A percentile compares a stretch with the other conserved stretches of the same genome.
Evolutionary conservation across 1,139 yeast genomes (phyloP).

Genomic region (Suhomyces panamericanus): DNA sequence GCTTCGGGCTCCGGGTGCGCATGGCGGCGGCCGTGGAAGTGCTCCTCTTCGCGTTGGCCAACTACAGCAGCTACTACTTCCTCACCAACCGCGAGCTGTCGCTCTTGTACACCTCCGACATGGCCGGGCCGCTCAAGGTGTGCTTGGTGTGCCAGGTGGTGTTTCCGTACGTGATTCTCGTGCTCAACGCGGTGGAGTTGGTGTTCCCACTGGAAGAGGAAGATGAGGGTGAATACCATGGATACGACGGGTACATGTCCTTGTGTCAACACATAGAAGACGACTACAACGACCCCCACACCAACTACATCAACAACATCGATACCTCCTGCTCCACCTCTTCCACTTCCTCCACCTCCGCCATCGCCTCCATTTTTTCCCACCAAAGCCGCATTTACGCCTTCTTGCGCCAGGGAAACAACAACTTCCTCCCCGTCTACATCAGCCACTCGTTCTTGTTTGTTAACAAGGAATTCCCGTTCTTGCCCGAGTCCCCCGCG

Average conservation of each 20-base stretch:
- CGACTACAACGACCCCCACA: too few relatives aligned
- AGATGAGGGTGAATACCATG: too few relatives aligned
- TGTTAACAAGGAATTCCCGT: slow-evolving; percentile 21
- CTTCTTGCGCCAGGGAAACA: slow-evolving; percentile 25
- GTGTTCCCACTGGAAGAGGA: not conserved
- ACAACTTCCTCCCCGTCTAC: slow-evolving; percentile 30
- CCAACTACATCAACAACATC: too few relatives aligned
- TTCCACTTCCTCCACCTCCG: too few relatives aligned
- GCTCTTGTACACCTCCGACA: slow-evolving; percentile 10
- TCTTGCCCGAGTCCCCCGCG: slow-evolving; percentile 6
- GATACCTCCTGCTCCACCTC: too few relatives aligned
- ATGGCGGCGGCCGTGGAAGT: slow-evolving; percentile 16
- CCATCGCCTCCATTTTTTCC: too few relatives aligned
- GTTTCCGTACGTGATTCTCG: slow-evolving; percentile 22
- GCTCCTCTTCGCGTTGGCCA: slow-evolving; percentile 19
- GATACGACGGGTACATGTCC: too few relatives aligned
- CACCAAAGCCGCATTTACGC: not conserved
- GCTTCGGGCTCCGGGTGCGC: slow-evolving; percentile 19
- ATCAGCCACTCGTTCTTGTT: slow-evolving; percentile 30
- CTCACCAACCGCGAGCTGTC: slow-evolving; percentile 13
- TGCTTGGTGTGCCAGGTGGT: slow-evolving; percentile 19
- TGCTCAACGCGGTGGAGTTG: slow-evolving; percentile 16
- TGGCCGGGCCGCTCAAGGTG: slow-evolving; percentile 10
- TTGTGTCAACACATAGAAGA: too few relatives aligned
- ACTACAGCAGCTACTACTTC: slow-evolving; percentile 17